Conservation (phyloP, 106 monocot genomes). For the Dendrobium chrysotoxum region DNA sequence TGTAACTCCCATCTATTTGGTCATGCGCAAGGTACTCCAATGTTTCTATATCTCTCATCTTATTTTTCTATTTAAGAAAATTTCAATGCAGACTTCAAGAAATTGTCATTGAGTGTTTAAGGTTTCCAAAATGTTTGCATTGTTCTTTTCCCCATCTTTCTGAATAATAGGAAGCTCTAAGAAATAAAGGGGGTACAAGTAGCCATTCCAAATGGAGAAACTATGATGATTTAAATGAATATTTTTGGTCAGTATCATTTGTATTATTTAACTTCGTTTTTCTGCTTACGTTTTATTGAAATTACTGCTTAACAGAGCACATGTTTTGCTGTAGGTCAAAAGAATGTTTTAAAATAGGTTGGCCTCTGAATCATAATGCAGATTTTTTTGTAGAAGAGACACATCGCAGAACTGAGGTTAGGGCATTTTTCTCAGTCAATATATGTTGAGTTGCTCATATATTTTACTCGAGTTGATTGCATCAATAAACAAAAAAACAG, state of each 20-base stretch:
- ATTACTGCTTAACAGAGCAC: background rate
- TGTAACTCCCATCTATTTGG: constrained; percentile 76
- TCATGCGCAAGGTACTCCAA: constrained; percentile 59
- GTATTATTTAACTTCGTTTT: background rate
- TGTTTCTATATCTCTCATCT: constrained; percentile 5
- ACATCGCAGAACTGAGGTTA: constrained; percentile 43
- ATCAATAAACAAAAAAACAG: background rate
- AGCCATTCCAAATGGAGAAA: constrained; percentile 98
- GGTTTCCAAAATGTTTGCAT: constrained; percentile 2
- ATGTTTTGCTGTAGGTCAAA: constrained; percentile 61
- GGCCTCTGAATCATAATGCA: constrained; percentile 53
- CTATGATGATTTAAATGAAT: constrained; percentile 98
- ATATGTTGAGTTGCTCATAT: background rate
- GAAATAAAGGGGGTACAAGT: constrained; percentile 58
- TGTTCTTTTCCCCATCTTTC: constrained; percentile 14
- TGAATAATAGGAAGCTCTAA: constrained; percentile 64
- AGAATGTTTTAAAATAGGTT: constrained; percentile 68
- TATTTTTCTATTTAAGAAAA: background rate
- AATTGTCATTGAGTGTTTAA: background rate
- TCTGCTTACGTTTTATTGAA: background rate
- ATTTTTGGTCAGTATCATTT: constrained; percentile 63
- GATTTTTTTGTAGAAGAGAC: constrained; percentile 58
- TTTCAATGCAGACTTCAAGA: background rate
- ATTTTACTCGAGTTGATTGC: background rate
- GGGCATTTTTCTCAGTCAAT: background rate